These are phyloP conservation scores for Gracilaria gracilis DNA, from an alignment of 23 red algal genomes.

Conservation along the genomic window DNA sequence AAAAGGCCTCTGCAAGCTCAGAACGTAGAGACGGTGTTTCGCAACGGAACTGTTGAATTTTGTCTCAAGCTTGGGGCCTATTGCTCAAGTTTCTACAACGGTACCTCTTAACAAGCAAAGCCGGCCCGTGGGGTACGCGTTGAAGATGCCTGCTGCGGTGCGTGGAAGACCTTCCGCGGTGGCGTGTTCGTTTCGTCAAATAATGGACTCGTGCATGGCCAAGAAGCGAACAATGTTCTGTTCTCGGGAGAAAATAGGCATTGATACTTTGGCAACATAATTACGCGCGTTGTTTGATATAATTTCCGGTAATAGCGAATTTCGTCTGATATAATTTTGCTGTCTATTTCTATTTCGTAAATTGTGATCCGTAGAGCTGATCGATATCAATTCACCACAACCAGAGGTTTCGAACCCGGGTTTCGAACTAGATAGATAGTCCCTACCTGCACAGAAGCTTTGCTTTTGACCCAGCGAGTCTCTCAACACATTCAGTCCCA, in stretches of 20 bases:
- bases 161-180: no score
- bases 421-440: no score
- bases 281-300: background rate
- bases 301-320: no score
- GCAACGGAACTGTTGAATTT: background rate
- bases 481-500: no score
- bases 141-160: background rate
- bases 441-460: no score
- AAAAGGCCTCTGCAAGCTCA: background rate
- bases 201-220: no score
- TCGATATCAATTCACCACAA: background rate
- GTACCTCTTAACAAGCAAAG: background rate
- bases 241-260: background rate
- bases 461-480: no score
- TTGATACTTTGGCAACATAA: background rate
- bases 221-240: background rate
- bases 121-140: background rate
- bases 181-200: no score
- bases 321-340: background rate
- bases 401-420: background rate
- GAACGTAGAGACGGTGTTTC: background rate
- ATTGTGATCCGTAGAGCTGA: background rate
- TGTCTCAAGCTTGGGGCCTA: background rate
- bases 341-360: background rate
- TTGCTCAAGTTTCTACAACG: background rate